Conservation (phyloP, 345 rosid genomes). For the Viola odorata region DNA sequence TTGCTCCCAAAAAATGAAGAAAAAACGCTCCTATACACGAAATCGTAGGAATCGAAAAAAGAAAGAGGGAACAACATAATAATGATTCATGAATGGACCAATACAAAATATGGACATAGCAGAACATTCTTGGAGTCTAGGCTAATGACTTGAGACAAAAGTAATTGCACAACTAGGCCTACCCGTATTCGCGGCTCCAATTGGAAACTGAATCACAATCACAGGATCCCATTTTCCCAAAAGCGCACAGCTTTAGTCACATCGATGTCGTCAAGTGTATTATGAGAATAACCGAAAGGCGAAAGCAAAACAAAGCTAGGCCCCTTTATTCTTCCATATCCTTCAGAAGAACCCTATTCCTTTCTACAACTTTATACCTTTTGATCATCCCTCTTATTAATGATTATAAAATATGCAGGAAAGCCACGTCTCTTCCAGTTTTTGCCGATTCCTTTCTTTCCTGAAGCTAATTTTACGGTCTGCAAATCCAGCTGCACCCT, state of each 20-base stretch:
- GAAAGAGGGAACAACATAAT: too few species aligned
- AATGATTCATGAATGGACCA: too few species aligned
- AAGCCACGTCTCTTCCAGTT: not conserved
- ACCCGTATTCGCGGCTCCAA: too few species aligned
- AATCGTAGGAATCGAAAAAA: too few species aligned
- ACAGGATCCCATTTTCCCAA: not conserved
- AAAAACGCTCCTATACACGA: too few species aligned
- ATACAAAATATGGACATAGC: too few species aligned
- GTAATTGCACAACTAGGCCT: too few species aligned
- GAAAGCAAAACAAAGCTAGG: conserved; percentile 19
- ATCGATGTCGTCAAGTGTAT: not conserved
- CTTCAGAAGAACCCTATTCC: conserved; percentile 31
- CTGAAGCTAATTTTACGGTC: conserved; percentile 8
- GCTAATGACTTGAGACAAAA: too few species aligned
- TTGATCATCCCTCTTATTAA: not conserved
- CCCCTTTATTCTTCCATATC: conserved; percentile 26
- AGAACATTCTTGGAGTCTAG: too few species aligned
- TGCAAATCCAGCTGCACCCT: not conserved
- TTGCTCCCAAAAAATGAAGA: too few species aligned
- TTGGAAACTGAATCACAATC: not conserved
- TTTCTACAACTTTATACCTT: conserved; percentile 8
- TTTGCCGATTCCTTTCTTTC: not conserved
- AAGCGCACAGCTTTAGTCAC: not conserved
- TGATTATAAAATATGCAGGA: conserved; percentile 2
- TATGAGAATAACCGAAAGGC: not conserved